Base-by-base conservation (phyloP, 2,329 filamentous ascomycete genomes). In the Exophiala sideris region DNA sequence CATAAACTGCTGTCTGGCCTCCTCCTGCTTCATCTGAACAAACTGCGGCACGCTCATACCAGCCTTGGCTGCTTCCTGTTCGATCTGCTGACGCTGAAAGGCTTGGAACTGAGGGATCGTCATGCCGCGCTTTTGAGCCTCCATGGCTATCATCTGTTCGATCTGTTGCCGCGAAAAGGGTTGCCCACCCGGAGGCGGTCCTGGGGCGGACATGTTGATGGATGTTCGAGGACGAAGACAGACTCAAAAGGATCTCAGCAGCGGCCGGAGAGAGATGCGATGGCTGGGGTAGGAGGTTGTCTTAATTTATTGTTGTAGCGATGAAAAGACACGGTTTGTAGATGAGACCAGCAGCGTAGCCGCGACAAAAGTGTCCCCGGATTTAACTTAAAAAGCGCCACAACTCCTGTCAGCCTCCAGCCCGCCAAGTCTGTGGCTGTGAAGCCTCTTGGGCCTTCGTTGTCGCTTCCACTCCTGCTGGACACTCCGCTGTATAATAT, bases 61-160 rank as follows among this genome's bases (percentile, higher is more conserved):
- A 36, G 71, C 74, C 78, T 82, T 75, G 69, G 78, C 69, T 16
- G 75, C 75, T 52, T 77, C 75, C 20, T 71, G 67, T 41, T 70
- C 66, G 45, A 77, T 65, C 48, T 75, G 71, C 60, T 76, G 72
- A 29, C 74, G 70, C 63, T 77, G 74, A 64, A 75, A 71, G 73
- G 51, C 80, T 67, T 63, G 82, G 69, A 95, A 96, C 71, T 96
- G 80, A 41, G 87, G 89, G 1, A 94, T 86, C 5, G 87, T 84
- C 81, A 97, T 85, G 69, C 91, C 91, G 60, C 86, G 83, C 73
- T 88, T 91, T 66, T 88, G 79, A 45, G 92, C 92, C 72, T 96
- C 91, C 54, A 62, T 58, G 14, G 57, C 55, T 33, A 62, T 62
- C 52, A 62, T 51, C 40, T 62, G 59, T 46, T 60, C 57, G 35